Percentiles rank a stretch among this genome's conserved stretches.
Conservation (phyloP, 768 basidiomycete species). For the Collybia mongolica region DNA sequence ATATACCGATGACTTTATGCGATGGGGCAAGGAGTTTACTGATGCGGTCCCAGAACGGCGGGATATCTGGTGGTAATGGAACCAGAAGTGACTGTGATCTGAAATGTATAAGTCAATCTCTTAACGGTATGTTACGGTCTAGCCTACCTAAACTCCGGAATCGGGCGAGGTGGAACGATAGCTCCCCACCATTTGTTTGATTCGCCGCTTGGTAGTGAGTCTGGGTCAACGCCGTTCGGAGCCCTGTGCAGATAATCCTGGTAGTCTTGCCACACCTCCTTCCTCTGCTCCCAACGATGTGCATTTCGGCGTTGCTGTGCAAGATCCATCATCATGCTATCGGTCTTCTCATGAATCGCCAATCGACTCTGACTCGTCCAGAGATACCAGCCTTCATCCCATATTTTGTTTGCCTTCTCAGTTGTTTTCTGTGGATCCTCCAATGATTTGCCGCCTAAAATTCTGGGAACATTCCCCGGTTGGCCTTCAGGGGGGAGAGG, state of each 20-base stretch:
- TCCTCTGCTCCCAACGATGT: slow-evolving; percentile 35
- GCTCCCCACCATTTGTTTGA: slow-evolving; percentile 36
- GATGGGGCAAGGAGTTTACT: slow-evolving; percentile 59
- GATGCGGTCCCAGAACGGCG: slow-evolving; percentile 52
- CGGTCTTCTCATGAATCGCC: slow-evolving; percentile 53
- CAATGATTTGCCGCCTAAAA: slow-evolving; percentile 39
- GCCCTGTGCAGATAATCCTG: slow-evolving; percentile 40
- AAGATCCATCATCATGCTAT: slow-evolving; percentile 59
- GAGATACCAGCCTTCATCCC: slow-evolving; percentile 77
- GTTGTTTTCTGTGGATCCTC: slow-evolving; percentile 25
- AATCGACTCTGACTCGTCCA: slow-evolving; percentile 59
- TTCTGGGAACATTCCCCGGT: slow-evolving; percentile 39
- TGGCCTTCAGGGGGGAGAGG: slow-evolving; percentile 72
- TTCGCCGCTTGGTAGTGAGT: slow-evolving; percentile 15
- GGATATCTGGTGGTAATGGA: slow-evolving; percentile 55
- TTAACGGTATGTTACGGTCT: background rate
- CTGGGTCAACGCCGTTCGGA: slow-evolving; percentile 11
- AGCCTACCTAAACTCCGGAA: slow-evolving; percentile 39
- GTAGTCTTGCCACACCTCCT: slow-evolving; percentile 50
- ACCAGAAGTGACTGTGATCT: slow-evolving; percentile 55
- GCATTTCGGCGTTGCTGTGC: slow-evolving; percentile 46
- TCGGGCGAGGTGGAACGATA: slow-evolving; percentile 37
- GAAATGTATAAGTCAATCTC: slow-evolving; percentile 5
- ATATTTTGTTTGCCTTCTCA: slow-evolving; percentile 45
- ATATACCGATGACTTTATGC: slow-evolving; percentile 44